Evolutionary conservation across 257 asterid species (phyloP).

Genomic region (Solanum pimpinellifolium): DNA sequence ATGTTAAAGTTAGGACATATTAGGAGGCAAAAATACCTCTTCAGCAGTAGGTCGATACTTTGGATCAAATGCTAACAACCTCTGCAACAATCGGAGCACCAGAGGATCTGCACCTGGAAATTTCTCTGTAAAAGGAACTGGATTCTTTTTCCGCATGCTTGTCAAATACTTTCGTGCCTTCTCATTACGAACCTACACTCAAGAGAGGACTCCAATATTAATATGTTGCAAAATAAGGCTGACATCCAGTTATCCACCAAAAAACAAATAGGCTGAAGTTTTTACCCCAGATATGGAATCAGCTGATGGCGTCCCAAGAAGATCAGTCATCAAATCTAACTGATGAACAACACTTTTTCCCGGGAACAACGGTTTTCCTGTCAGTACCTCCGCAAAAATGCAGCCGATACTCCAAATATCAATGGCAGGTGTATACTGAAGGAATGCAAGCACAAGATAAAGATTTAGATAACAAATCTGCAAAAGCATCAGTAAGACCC

Average conservation of each 20-base stretch:
- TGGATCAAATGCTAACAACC: conserved; percentile 83
- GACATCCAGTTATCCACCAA: background rate
- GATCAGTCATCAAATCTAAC: conserved; percentile 81
- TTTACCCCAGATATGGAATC: conserved; percentile 74
- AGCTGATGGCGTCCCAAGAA: conserved; percentile 77
- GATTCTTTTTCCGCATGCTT: conserved; percentile 59
- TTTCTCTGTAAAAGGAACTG: conserved; percentile 52
- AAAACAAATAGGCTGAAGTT: background rate
- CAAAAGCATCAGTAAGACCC: conserved; percentile 4
- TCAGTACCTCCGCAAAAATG: conserved; percentile 74
- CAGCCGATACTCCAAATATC: conserved; percentile 93
- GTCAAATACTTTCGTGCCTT: conserved; percentile 85
- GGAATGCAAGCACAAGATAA: conserved; percentile 6
- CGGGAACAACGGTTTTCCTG: conserved; percentile 87
- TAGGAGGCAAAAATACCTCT: conserved; percentile 38
- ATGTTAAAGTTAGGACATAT: background rate
- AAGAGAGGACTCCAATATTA: background rate
- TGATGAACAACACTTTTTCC: conserved; percentile 93
- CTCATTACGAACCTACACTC: conserved; percentile 77
- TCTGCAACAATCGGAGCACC: conserved; percentile 60
- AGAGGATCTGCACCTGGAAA: conserved; percentile 57
- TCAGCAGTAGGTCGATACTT: conserved; percentile 89
- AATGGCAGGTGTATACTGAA: conserved; percentile 97
- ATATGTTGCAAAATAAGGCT: background rate
- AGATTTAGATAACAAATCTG: background rate